Conservation (phyloP, 1,284 basidiomycete species). For the Melampsora larici-populina region DNA sequence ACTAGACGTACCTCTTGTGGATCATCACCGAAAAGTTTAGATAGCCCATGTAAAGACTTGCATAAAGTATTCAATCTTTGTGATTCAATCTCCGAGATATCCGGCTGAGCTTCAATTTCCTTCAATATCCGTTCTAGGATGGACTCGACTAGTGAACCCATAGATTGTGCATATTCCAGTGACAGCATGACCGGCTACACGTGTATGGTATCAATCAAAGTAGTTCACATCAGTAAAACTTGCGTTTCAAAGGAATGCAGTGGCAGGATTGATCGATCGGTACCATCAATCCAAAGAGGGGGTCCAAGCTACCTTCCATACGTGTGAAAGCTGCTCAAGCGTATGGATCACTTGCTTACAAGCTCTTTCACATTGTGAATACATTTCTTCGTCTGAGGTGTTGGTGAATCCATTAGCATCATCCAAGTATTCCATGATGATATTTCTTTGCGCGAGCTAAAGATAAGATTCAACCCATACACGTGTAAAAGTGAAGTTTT, state of each 20-base stretch:
- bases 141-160: constrained; percentile 73
- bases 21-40: constrained; percentile 63
- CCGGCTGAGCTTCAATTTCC: constrained; percentile 72
- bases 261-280: no score
- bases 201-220: no score
- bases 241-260: no score
- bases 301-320: constrained; percentile 65
- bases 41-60: constrained; percentile 65
- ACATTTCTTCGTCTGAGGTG: constrained; percentile 71
- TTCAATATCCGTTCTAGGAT: constrained; percentile 68
- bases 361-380: constrained; percentile 70
- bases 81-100: constrained; percentile 89
- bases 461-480: not conserved
- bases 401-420: constrained; percentile 69
- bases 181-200: constrained; percentile 51
- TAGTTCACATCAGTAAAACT: no score
- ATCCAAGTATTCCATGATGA: constrained; percentile 60
- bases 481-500: no score
- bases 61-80: constrained; percentile 76
- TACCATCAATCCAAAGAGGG: no score
- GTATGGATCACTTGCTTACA: constrained; percentile 67
- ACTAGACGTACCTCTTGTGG: not conserved
- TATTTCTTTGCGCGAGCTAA: constrained; percentile 58
- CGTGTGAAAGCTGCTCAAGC: constrained; percentile 64
- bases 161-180: constrained; percentile 49